Conservation (phyloP, 805 yeast species). For the Ogataea henricii region DNA sequence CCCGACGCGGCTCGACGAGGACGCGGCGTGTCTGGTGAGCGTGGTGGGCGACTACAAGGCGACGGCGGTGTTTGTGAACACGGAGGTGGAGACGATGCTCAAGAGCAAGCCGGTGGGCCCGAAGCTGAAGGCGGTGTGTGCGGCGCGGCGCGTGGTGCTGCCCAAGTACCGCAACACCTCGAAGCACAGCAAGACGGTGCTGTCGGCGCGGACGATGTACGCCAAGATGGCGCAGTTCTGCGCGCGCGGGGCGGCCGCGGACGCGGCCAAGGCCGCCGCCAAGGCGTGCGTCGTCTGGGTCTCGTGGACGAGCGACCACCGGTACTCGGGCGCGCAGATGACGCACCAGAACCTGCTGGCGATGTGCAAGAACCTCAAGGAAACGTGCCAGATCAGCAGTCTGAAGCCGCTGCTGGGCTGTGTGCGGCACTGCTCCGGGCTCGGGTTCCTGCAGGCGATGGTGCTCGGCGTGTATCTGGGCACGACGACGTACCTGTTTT, state of each 20-base stretch:
- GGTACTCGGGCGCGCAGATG: constrained; percentile 56
- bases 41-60: constrained; percentile 73
- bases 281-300: constrained; percentile 60
- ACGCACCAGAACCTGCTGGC: constrained; percentile 69
- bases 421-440: constrained; percentile 78
- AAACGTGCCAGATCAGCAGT: constrained; percentile 81
- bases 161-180: constrained; percentile 68
- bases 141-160: constrained; percentile 27
- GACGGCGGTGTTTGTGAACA: constrained; percentile 71
- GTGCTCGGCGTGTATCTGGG: constrained; percentile 86
- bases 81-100: constrained; percentile 68
- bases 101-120: constrained; percentile 68
- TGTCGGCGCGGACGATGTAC: constrained; percentile 38
- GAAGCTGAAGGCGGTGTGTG: constrained; percentile 49
- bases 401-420: constrained; percentile 79
- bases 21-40: constrained; percentile 63
- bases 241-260: constrained; percentile 32
- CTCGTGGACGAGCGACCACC: constrained; percentile 71
- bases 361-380: constrained; percentile 85
- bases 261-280: constrained; percentile 41
- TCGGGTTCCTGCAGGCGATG: constrained; percentile 87
- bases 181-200: constrained; percentile 48
- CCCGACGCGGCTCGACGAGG: constrained; percentile 61
- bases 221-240: constrained; percentile 42
- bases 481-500: constrained; percentile 75